Evolutionary conservation across 140 eudicot species (phyloP), one percentile per base, ranked within the genome.

Genomic region (Ambrosia hybrid): DNA sequence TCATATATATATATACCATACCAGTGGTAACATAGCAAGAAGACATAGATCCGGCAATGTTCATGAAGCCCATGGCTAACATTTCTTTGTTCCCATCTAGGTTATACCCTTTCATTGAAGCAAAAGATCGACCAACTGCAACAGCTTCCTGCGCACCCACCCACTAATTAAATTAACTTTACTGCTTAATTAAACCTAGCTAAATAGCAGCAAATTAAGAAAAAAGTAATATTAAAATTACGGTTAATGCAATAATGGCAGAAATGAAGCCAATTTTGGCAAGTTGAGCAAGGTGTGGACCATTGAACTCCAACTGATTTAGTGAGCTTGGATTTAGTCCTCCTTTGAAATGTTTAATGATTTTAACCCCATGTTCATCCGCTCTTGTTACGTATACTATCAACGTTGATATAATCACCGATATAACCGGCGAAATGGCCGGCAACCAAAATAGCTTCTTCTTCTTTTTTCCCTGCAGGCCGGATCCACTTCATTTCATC

Each of bases 61-160:
- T 88, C 95, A 85, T 88, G 62, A 39, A 79, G 8, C 91, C 95
- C 89, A 88, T 83, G 57, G 95, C 91, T 55, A 83, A 46, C 95
- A 88, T 88, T 77, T 88, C 95, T 59, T 85, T 88, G 86, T 85
- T 88, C 12, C 95, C 95, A 62, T 88, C 95, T 46, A 88, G 73
- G 34, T 80, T 84, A 69, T 88, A 88, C 30, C 91, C 91, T 81
- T 79, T 88, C 2, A 85, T 78, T 10, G 95, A 72, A 66, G 95
- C 95, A 65, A 88, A 88, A 26, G 95, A 80, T 76, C 91, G 73
- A 41, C 95, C 91, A 14, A 88, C 95, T 13, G 95, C 95, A 17
- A 88, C 79, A 37, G 91, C 95, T 88, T 88, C 95, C 95, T 88
- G 78, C 21, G 34, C 34, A 30, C 2, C 2, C 34, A 2, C 34